phyloP scores from a whole-genome alignment of 768 basidiomycete species.

The Russula vinacea region DNA sequence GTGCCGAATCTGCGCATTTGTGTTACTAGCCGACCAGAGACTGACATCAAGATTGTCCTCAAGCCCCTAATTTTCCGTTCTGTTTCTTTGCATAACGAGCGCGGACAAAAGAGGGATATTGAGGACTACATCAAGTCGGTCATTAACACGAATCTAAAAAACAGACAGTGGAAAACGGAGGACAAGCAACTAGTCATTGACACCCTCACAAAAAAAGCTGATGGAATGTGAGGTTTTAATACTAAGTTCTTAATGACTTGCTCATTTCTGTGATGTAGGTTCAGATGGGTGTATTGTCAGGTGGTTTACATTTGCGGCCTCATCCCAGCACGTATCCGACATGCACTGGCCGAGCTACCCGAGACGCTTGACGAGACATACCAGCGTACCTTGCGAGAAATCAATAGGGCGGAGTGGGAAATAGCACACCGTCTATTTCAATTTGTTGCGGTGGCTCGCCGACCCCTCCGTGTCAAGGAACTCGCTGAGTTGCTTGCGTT shows the following conservation, averaged over 20 bases:
- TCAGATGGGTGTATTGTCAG: background rate
- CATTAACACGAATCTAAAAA: background rate
- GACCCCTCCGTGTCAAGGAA: background rate
- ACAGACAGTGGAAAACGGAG: background rate
- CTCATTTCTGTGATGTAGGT: background rate
- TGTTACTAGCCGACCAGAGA: background rate
- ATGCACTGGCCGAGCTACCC: background rate
- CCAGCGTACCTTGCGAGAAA: background rate
- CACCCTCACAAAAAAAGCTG: background rate
- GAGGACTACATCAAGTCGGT: background rate
- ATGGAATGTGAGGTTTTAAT: background rate
- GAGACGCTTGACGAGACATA: background rate
- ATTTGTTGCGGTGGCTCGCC: background rate
- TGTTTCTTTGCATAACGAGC: background rate
- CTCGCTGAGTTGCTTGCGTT: background rate
- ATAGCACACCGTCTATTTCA: background rate
- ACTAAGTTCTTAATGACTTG: background rate
- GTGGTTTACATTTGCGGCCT: background rate
- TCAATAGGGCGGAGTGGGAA: background rate
- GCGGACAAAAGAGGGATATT: background rate
- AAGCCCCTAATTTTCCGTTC: background rate
- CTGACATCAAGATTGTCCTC: background rate
- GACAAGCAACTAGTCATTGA: background rate
- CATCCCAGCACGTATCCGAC: background rate
- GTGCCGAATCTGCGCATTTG: background rate